These are phyloP conservation scores for Candida palmyrensis DNA, from an alignment of 805 yeast species.

Conservation along the genomic window DNA sequence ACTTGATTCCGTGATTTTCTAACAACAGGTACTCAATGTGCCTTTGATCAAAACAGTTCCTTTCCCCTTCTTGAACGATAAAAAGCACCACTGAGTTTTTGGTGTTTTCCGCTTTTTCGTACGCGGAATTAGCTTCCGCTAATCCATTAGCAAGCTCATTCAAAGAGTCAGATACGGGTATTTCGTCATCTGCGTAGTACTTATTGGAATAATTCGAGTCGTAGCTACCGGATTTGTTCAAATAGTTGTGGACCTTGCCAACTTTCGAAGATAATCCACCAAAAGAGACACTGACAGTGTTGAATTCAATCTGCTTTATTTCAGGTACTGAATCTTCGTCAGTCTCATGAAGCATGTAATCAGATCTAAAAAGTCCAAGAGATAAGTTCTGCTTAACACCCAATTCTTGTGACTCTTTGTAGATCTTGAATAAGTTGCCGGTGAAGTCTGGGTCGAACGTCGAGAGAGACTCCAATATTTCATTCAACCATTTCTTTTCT, in stretches of 20 bases:
- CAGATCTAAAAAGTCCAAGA: slow-evolving; percentile 85
- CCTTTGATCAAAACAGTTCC: slow-evolving; percentile 91
- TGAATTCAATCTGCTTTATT: slow-evolving; percentile 93
- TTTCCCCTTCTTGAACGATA: slow-evolving; percentile 78
- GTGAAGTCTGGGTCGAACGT: slow-evolving; percentile 72
- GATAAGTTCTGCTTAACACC: slow-evolving; percentile 59
- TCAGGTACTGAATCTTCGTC: slow-evolving; percentile 19
- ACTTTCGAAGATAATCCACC: slow-evolving; percentile 85
- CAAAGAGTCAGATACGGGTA: slow-evolving; percentile 69
- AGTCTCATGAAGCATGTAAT: slow-evolving; percentile 61
- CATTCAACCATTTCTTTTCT: slow-evolving; percentile 54
- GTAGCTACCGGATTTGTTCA: slow-evolving; percentile 59
- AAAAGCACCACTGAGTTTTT: slow-evolving; percentile 56
- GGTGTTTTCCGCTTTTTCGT: slow-evolving; percentile 33
- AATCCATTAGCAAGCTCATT: slow-evolving; percentile 61
- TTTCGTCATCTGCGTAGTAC: slow-evolving; percentile 41
- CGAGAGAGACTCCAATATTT: slow-evolving; percentile 50
- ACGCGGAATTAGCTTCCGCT: slow-evolving; percentile 58
- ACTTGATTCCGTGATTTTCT: slow-evolving; percentile 48
- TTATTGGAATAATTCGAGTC: slow-evolving; percentile 33
- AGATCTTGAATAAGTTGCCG: slow-evolving; percentile 64
- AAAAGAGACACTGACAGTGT: slow-evolving; percentile 92
- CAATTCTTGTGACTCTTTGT: slow-evolving; percentile 41
- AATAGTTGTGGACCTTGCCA: slow-evolving; percentile 65
- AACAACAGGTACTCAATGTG: slow-evolving; percentile 69